phyloP scores from a whole-genome alignment of 148 eudicot genomes.

The Silene latifolia region DNA sequence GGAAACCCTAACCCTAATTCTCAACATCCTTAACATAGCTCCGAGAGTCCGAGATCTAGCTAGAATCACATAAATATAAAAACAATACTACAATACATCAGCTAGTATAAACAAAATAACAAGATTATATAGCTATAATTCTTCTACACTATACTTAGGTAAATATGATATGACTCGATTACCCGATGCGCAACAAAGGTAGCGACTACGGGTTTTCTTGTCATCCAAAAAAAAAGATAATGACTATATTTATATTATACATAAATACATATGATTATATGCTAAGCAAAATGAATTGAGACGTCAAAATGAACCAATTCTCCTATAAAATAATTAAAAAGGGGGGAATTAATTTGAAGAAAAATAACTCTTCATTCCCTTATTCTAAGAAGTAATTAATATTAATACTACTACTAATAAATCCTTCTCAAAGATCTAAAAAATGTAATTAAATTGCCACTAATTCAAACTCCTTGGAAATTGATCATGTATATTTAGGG shows the following conservation, averaged over 20 bases:
- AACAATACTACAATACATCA: conserved; percentile 16
- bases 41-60: no score
- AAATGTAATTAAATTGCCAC: conserved; percentile 7
- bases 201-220: no score
- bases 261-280: neutral
- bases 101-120: conserved; percentile 18
- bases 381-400: neutral
- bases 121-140: neutral
- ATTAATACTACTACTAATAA: neutral
- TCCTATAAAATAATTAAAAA: neutral
- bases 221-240: neutral
- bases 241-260: neutral
- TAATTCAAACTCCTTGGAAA: conserved; percentile 17
- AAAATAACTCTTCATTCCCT: neutral
- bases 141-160: no score
- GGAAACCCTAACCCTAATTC: conserved; percentile 29
- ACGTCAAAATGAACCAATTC: neutral
- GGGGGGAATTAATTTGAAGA: neutral
- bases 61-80: conserved; percentile 1
- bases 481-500: neutral
- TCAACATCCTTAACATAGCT: neutral
- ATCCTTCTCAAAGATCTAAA: neutral
- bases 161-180: neutral
- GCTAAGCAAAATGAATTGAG: neutral
- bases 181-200: no score